phyloP scores from a whole-genome alignment of 345 rosid genomes.

The Cardamine chenopodiifolia region DNA sequence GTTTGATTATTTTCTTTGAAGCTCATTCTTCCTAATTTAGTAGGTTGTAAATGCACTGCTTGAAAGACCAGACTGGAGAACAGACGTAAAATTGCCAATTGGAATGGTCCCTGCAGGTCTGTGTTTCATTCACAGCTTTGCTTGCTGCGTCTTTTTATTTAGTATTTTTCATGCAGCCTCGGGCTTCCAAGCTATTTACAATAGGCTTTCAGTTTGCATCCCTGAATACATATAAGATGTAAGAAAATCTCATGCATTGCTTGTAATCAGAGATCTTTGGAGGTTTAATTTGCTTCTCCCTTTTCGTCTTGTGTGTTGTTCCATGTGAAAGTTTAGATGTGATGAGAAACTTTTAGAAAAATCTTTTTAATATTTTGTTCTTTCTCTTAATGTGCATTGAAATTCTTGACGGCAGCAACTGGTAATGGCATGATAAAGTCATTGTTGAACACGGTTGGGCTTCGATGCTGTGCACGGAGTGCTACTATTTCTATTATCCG shows the following conservation, averaged over 20 bases:
- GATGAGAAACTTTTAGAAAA: not conserved
- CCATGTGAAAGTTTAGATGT: not conserved
- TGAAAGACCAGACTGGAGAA: slow-evolving; percentile 82
- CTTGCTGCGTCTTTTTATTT: not conserved
- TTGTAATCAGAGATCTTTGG: not conserved
- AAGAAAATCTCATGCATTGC: not conserved
- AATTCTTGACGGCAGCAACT: slow-evolving; percentile 60
- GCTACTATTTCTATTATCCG: slow-evolving; percentile 78
- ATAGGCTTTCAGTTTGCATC: not conserved
- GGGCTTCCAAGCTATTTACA: not conserved
- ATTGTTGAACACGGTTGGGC: slow-evolving; percentile 73
- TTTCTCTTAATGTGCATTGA: not conserved
- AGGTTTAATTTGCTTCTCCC: not conserved
- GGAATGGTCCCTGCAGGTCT: slow-evolving; percentile 94
- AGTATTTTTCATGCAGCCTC: not conserved
- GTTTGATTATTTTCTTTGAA: not conserved
- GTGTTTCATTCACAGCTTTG: not conserved
- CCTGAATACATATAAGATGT: not conserved
- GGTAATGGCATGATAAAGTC: slow-evolving; percentile 96
- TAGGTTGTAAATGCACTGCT: slow-evolving; percentile 98
- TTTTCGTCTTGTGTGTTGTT: not conserved
- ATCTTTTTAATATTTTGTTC: not conserved
- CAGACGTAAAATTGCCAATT: slow-evolving; percentile 69
- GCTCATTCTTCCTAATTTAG: slow-evolving; percentile 47
- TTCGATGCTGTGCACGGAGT: slow-evolving; percentile 61